Base-by-base conservation (phyloP, 2,329 filamentous ascomycete genomes). In the Fusarium succisae region DNA sequence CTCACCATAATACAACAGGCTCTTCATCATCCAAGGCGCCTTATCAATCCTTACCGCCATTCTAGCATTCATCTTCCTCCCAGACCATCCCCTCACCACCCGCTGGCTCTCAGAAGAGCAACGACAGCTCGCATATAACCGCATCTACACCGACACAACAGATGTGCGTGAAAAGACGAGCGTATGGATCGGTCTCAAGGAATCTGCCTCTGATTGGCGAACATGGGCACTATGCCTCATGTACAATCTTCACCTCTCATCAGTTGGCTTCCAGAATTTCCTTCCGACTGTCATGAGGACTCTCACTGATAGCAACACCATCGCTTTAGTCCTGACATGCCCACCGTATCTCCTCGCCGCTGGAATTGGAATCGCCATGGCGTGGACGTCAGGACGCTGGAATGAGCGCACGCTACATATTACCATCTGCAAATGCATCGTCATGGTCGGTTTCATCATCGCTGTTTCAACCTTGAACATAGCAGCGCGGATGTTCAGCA, bases 271-370 rank as follows among this genome's bases (percentile, higher is more conserved):
- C 59, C 79, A 80, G 20, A 80, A 80, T 55, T 80, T 80, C 39
- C 74, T 79, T 0, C 78, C 78, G 0, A 78, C 76, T 0, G 84
- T 87, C 17, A 83, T 88, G 53, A 77, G 83, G 56, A 86, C 85
- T 0, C 81, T 88, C 5, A 83, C 84, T 0, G 87, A 86, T 71
- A 81, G 78, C 50, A 81, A 76, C 1, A 87, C 84, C 0, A 82
- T 87, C 35, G 87, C 86, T 1, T 79, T 88, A 1, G 80, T 86
- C 5, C 80, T 89, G 26, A 88, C 86, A 17, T 85, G 84, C 38
- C 87, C 87, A 0, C 87, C 87, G 1, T 88, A 86, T 72, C 78
- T 87, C 13, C 77, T 86, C 26, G 86, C 86, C 1, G 85, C 74
- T 14, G 50, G 48, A 0, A 64, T 76, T 0, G 66, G 71, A 5